Evolutionary conservation across 2,329 filamentous ascomycete species (phyloP), one percentile per base, ranked within the genome.

Genomic region (Ophiobolus disseminans): DNA sequence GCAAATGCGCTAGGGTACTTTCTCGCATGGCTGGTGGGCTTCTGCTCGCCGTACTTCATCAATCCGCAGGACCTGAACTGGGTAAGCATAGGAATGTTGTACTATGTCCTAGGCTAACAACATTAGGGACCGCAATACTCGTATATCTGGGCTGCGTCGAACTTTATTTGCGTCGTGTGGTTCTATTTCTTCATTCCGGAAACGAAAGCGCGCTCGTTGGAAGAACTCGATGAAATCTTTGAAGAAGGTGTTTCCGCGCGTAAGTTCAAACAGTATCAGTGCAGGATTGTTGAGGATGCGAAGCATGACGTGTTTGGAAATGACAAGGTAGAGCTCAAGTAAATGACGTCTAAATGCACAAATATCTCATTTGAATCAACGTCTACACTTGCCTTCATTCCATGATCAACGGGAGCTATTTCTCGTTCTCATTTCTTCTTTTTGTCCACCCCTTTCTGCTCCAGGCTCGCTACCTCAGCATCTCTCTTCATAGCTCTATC

Each of bases 111-210:
- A 49, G 9, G 32, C 26, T 11, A 11, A 49, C 16, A 31, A 17
- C 5, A 8, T 1, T n/a, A 68, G 60, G 63, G 57, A 7, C 53
- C 52, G 1, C 57, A 58, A 20, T 68, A 59, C 22, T 57, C 47
- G 1, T 66, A 60, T 17, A 64, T 65, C 28, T 68, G 56, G 63
- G 64, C 62, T 7, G 60, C 28, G n/a, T 70, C 62, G 3, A 67
- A 62, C 28, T 61, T 80, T 10, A 63, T 79, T 3, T 75, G 86
- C 37, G 60, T 83, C 0, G 50, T 84, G 0, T 73, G 90, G 30
- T 86, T 79, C 20, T 75, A 85, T 16, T 78, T 84, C 64, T 85
- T 85, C 71, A 81, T 87, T 57, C 84, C 82, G 0, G 82, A 82
- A 57, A 63, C 65, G 19, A 63, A 66, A 16, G 58, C 52, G 13